Evolutionary conservation across 2,329 filamentous ascomycete genomes (phyloP), one percentile per base, ranked within the genome.

Genomic region (Epicoccum nigrum): DNA sequence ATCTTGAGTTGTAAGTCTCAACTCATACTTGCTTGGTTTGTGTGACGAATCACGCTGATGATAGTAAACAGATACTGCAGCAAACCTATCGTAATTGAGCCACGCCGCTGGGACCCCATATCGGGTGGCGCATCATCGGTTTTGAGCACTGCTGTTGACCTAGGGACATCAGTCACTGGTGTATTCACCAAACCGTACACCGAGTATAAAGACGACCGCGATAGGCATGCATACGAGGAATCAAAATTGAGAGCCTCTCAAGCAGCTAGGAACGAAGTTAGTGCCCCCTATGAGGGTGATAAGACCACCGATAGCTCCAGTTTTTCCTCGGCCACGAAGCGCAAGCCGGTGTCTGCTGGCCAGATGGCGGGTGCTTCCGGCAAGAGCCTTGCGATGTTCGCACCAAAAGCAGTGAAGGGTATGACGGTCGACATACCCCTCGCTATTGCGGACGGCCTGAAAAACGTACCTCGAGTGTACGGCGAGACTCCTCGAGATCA

Each of bases 381-480:
- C 17, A 50, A 28, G 32, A 58, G 54, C 21, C 27, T 63, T 15
- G 61, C 41, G 1, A 52, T 37, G 33, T 56, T 58, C 19, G 48
- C 45, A 1, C 55, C 48, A 15, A 58, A 51, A 20, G 55, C 55
- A 0, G 2, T 51, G 2, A 59, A 73, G 41, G 71, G 71, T 1
- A 54, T 63, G 1, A 41, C 12, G 16, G 65, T 92, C 78, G 89
- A 94, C 65, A 86, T 95, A 53, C 89, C 88, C 39, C 74, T 95
- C 23, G 87, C 88, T 0, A 72, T 94, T 25, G 87, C 90, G 1
- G 87, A 87, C 69, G 91, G 91, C 0, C 92, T 95, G 68, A 87
- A 92, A 65, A 94, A 95, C 63, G 86, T 88, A 4, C 91, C 91
- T 1, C 85, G 83, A 58, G 76, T 93, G 1, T 96, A 94, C 65